phyloP scores from a whole-genome alignment of 1,284 basidiomycete genomes.

The Pyrrhoderma noxium region DNA sequence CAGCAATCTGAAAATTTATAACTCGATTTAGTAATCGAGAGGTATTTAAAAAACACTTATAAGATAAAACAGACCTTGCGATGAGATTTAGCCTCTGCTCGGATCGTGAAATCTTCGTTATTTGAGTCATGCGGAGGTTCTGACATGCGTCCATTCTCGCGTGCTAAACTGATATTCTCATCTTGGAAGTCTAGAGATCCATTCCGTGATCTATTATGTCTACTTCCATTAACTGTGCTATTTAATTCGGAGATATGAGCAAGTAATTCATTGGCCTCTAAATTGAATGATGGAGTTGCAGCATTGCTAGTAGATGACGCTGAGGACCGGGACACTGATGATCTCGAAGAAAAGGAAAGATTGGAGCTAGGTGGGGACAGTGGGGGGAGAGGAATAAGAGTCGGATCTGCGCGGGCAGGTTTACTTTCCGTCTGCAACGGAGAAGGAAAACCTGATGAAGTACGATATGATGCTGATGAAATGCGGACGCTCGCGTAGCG shows the following conservation, averaged over 20 bases:
- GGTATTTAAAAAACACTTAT: not conserved
- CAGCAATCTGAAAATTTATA: conserved; percentile 54
- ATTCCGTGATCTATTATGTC: not conserved
- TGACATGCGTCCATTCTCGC: not conserved
- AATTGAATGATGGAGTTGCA: conserved; percentile 29
- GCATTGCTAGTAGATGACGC: conserved; percentile 46
- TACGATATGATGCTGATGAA: conserved; percentile 28
- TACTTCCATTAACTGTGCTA: not conserved
- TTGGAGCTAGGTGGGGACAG: conserved; percentile 64
- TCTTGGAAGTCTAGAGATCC: conserved; percentile 10
- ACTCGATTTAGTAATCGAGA: not conserved
- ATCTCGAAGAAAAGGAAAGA: conserved; percentile 41
- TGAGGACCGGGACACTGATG: conserved; percentile 40
- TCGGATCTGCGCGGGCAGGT: conserved; percentile 41
- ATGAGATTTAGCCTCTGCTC: conserved; percentile 66
- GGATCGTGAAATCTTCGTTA: conserved; percentile 47
- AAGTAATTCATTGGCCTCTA: conserved; percentile 19
- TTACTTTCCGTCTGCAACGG: conserved; percentile 20
- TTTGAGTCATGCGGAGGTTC: conserved; percentile 22
- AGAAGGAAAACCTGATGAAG: conserved; percentile 32
- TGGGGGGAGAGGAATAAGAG: conserved; percentile 48
- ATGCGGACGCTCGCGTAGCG: conserved; percentile 38
- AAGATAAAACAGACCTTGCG: conserved; percentile 50
- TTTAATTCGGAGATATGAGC: not conserved
- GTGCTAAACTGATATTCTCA: not conserved